Evolutionary conservation across 768 basidiomycete species (phyloP).

Genomic region (Amanita fuliginea): DNA sequence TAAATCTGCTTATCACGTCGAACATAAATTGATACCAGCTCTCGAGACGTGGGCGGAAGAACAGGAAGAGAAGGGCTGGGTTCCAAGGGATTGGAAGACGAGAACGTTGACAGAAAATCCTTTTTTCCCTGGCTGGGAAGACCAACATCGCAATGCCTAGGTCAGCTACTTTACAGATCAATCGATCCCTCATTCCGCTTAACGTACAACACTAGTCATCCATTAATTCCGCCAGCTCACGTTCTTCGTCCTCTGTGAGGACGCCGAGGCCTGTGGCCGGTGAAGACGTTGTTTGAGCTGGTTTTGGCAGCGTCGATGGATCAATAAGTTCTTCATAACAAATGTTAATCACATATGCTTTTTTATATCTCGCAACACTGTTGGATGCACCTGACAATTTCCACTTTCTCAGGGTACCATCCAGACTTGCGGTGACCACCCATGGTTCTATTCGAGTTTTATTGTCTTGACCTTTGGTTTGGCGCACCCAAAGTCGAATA

Average conservation of each 20-base stretch:
- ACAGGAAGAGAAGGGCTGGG: constrained; percentile 34
- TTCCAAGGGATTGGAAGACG: constrained; percentile 36
- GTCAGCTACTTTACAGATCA: too few relatives aligned
- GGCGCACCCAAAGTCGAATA: constrained; percentile 61
- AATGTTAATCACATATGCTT: background rate
- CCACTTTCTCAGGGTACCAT: constrained; percentile 86
- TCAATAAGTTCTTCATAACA: constrained; percentile 27
- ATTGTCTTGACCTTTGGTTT: constrained; percentile 25
- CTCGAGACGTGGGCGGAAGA: constrained; percentile 34
- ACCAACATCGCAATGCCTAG: background rate
- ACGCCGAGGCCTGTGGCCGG: constrained; percentile 19
- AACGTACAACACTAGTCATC: constrained; percentile 15
- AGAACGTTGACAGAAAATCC: constrained; percentile 40
- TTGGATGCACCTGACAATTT: constrained; percentile 43
- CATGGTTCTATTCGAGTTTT: constrained; percentile 56
- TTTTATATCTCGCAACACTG: background rate
- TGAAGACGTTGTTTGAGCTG: background rate
- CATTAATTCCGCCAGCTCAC: constrained; percentile 73
- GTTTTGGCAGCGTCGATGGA: constrained; percentile 9
- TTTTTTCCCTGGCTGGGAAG: constrained; percentile 38
- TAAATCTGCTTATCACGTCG: constrained; percentile 29
- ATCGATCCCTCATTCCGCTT: background rate
- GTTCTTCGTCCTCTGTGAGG: constrained; percentile 83
- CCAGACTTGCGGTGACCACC: constrained; percentile 77
- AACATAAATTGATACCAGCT: constrained; percentile 34